Evolutionary conservation across 768 basidiomycete genomes (phyloP).

Genomic region (Rhizopogon vesiculosus): DNA sequence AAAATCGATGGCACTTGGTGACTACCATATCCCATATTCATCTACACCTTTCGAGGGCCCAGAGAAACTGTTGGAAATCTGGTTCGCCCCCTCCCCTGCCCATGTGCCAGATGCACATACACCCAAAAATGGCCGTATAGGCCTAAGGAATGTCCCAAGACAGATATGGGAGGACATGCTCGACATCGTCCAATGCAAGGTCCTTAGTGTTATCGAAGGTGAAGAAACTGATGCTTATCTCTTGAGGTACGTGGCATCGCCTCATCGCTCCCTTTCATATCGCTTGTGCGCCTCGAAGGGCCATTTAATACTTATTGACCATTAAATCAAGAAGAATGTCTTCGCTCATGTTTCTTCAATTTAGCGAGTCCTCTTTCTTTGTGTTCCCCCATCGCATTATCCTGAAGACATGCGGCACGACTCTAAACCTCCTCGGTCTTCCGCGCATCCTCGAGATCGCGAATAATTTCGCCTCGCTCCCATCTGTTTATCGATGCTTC

Average conservation of each 20-base stretch:
- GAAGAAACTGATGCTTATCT: conserved; percentile 94
- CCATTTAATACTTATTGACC: not conserved
- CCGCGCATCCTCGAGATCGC: conserved; percentile 96
- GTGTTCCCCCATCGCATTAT: conserved; percentile 94
- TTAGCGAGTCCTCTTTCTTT: conserved; percentile 97
- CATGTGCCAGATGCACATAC: conserved; percentile 44
- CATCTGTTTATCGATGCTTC: conserved; percentile 84
- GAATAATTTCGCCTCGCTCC: conserved; percentile 56
- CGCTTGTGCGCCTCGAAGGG: not conserved
- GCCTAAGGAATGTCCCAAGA: conserved; percentile 73
- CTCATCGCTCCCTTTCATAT: conserved; percentile 2
- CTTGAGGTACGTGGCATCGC: conserved; percentile 62
- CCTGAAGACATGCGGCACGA: conserved; percentile 98
- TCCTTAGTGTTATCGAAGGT: conserved; percentile 86
- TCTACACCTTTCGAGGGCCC: conserved; percentile 83
- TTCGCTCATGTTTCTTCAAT: conserved; percentile 9
- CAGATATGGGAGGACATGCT: conserved; percentile 96
- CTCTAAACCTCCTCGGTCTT: conserved; percentile 92
- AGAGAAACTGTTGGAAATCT: conserved; percentile 94
- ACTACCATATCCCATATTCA: conserved; percentile 16
- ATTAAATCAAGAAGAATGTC: not conserved
- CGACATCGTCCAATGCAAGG: conserved; percentile 93
- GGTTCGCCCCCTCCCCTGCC: conserved; percentile 83
- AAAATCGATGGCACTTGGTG: conserved; percentile 20
- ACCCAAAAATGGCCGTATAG: conserved; percentile 43